Base-by-base conservation (phyloP, 2,329 filamentous ascomycete species). In the Lachnellula cervina region DNA sequence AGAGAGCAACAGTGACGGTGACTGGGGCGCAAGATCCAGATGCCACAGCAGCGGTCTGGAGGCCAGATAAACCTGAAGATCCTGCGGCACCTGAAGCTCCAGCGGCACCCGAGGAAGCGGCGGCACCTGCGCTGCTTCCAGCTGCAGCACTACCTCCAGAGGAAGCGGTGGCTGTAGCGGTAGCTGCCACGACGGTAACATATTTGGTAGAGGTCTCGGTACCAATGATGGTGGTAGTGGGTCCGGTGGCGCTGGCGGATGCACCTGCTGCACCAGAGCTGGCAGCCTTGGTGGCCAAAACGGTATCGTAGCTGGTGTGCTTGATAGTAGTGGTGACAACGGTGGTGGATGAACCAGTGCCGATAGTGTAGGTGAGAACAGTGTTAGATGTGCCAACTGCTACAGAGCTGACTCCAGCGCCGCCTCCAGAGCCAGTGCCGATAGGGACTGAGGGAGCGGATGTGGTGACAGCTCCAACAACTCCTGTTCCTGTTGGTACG, bases 261-360 rank as follows among this genome's bases (percentile, higher is more conserved):
- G 23, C 47, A 14, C 16, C 45, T n/a, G 45, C 45, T 32, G 40
- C 47, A 4, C 28, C 28, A 21, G 51, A 47, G 28, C 25, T 51
- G 16, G 43, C 28, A 25, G 46, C n/a, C 52, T 54, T 51, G 43
- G 67, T 69, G 14, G 62, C 60, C 49, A 64, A 66, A 17, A 65
- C 58, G 17, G 65, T 64, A 7, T 54, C 62, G 35, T 69, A 72
- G 57, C 68, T 52, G 59, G 75, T 75, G 62, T 71, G 66, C 64
- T 73, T 62, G 61, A 73, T 66, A 57, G 75, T 77, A 58, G 73
- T 70, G 51, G 68, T 75, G 58, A 80, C 67, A 55, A 75, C 72
- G 64, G 75, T 77, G 59, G 72, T 76, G 59, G 66, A 75, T 51
- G 70, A 68, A 62, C 72, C 68, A 56, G 66, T 58, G 60, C 71